A percentile compares a stretch with the other conserved stretches of the same genome.
Conservation (phyloP, 768 basidiomycete species). For the Leccinum aurantiacum region DNA sequence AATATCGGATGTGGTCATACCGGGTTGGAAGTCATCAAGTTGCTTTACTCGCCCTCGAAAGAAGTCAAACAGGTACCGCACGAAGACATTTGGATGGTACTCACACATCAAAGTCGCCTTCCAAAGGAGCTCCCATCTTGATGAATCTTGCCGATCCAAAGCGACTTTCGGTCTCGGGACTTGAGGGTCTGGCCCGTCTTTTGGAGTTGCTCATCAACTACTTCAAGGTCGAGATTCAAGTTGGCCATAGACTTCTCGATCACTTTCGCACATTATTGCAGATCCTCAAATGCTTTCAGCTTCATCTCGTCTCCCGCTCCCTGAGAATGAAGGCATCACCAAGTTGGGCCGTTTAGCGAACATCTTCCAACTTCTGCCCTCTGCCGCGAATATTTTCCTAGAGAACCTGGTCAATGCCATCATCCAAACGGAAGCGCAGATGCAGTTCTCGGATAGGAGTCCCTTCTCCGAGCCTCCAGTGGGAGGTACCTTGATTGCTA, state of each 20-base stretch:
- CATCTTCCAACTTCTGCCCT: conserved; percentile 94
- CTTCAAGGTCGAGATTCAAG: conserved; percentile 89
- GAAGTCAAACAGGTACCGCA: conserved; percentile 97
- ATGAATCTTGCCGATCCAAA: conserved; percentile 99
- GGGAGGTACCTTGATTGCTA: conserved; percentile 92
- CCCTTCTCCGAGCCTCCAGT: conserved; percentile 88
- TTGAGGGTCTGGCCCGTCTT: conserved; percentile 83
- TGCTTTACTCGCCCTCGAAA: conserved; percentile 80
- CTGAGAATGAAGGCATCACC: conserved; percentile 58
- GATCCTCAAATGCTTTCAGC: conserved; percentile 82
- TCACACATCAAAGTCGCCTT: conserved; percentile 85
- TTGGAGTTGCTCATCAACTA: conserved; percentile 95
- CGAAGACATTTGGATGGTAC: conserved; percentile 85
- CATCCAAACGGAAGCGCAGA: conserved; percentile 87
- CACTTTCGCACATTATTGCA: conserved; percentile 87
- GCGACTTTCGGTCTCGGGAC: conserved; percentile 73
- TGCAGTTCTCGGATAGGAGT: conserved; percentile 86
- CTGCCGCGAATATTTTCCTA: conserved; percentile 89
- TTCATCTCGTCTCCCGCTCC: conserved; percentile 75
- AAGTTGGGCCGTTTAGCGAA: conserved; percentile 95
- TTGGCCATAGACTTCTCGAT: conserved; percentile 94
- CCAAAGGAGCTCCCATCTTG: conserved; percentile 93
- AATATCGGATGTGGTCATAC: conserved; percentile 80
- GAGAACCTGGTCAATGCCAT: conserved; percentile 83
- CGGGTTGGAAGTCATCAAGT: conserved; percentile 74